Percentiles rank a stretch among this genome's conserved stretches.
Conservation (phyloP, 805 yeast genomes). For the Kockiozyma suomiensis region DNA sequence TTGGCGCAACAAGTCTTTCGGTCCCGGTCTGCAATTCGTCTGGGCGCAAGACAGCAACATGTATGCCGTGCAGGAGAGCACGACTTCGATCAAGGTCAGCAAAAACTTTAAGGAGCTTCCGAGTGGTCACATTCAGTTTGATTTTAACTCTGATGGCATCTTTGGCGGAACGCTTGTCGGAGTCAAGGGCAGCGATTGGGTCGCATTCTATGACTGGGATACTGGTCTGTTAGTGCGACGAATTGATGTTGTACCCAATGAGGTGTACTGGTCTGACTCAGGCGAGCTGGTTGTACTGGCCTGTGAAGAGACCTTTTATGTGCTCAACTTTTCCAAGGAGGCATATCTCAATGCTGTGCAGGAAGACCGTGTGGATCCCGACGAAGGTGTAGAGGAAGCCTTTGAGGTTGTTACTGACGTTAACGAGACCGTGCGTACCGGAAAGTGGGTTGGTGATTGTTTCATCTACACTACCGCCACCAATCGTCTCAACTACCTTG, state of each 20-base stretch:
- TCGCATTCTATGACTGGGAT: slow-evolving; percentile 94
- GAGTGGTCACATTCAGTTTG: slow-evolving; percentile 62
- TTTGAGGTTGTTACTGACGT: slow-evolving; percentile 84
- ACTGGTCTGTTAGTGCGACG: slow-evolving; percentile 80
- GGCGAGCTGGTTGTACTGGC: slow-evolving; percentile 85
- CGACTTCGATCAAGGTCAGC: slow-evolving; percentile 66
- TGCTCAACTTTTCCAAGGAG: slow-evolving; percentile 72
- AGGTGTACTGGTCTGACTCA: slow-evolving; percentile 86
- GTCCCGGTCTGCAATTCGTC: slow-evolving; percentile 84
- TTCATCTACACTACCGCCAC: slow-evolving; percentile 86
- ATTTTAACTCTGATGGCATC: slow-evolving; percentile 74
- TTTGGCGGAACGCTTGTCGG: slow-evolving; percentile 90
- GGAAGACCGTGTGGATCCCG: slow-evolving; percentile 62
- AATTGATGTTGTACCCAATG: slow-evolving; percentile 82
- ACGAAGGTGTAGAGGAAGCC: slow-evolving; percentile 86
- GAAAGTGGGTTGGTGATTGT: slow-evolving; percentile 97
- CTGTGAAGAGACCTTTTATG: slow-evolving; percentile 71
- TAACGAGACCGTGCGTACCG: slow-evolving; percentile 78
- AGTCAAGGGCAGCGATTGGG: slow-evolving; percentile 70
- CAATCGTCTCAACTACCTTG: slow-evolving; percentile 88
- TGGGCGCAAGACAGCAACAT: slow-evolving; percentile 93
- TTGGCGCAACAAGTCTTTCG: slow-evolving; percentile 95
- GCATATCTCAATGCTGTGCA: slow-evolving; percentile 64
- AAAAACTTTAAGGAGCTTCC: slow-evolving; percentile 83
- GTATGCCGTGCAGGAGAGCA: slow-evolving; percentile 78